Evolutionary conservation across 2,329 filamentous ascomycete genomes (phyloP).

Genomic region (Trichoderma brevicompactum): DNA sequence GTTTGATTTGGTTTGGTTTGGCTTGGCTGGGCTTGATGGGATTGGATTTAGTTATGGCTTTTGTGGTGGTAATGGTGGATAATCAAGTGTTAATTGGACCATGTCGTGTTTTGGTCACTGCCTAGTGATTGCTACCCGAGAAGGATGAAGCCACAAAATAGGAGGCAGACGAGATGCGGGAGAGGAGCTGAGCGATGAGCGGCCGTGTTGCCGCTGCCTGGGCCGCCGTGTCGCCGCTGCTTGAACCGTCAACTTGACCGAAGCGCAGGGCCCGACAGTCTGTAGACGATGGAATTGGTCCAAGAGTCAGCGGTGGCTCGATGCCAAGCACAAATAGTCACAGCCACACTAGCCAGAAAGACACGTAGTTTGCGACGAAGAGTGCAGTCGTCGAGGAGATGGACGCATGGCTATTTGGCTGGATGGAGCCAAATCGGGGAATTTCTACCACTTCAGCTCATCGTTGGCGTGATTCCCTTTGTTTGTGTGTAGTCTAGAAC

Average conservation of each 20-base stretch:
- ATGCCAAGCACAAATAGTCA: constrained; percentile 20
- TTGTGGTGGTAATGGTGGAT: neutral
- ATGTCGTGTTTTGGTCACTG: neutral
- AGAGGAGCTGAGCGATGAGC: neutral
- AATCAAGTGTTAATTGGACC: neutral
- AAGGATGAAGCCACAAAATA: neutral
- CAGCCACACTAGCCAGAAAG: neutral
- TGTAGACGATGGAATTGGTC: neutral
- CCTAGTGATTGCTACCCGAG: neutral
- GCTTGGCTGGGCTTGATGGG: neutral
- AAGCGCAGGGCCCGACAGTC: neutral
- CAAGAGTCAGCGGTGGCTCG: neutral
- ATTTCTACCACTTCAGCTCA: neutral
- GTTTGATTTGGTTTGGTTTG: neutral
- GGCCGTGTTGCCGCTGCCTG: neutral
- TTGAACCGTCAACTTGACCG: neutral
- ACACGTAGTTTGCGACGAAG: neutral
- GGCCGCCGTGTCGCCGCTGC: neutral
- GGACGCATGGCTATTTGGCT: too few species aligned
- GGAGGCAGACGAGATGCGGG: neutral
- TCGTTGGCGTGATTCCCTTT: too few species aligned
- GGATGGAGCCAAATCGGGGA: neutral
- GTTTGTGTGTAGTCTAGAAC: too few species aligned
- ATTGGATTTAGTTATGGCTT: neutral
- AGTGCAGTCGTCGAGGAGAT: too few species aligned